phyloP scores from a whole-genome alignment of 2,329 filamentous ascomycete genomes.

The Neocucurbitaria cava region DNA sequence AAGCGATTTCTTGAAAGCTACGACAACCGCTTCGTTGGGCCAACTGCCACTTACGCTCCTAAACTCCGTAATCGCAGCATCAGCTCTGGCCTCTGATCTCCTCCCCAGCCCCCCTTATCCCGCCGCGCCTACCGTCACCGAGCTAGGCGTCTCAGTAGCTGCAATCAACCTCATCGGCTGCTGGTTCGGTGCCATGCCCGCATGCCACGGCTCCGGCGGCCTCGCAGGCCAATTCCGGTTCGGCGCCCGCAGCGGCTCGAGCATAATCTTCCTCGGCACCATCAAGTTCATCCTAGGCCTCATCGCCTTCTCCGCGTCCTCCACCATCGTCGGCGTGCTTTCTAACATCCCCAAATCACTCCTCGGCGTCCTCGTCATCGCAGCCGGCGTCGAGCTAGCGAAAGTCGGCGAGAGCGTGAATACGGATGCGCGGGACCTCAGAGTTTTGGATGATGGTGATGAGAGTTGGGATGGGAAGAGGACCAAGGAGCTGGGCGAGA shows the following conservation, averaged over 20 bases:
- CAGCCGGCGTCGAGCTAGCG: constrained; percentile 85
- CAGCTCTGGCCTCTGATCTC: constrained; percentile 78
- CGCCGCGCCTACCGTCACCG: constrained; percentile 71
- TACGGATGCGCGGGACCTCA: constrained; percentile 68
- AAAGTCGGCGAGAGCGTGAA: constrained; percentile 86
- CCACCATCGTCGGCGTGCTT: constrained; percentile 74
- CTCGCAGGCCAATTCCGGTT: constrained; percentile 91
- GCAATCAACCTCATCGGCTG: constrained; percentile 83
- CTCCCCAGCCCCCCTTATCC: constrained; percentile 68
- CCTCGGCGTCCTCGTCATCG: constrained; percentile 87
- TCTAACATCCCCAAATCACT: constrained; percentile 76
- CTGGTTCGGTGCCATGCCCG: constrained; percentile 95
- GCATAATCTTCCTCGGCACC: constrained; percentile 78
- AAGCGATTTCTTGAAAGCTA: constrained; percentile 60
- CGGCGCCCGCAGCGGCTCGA: constrained; percentile 85
- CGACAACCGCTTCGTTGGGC: constrained; percentile 74
- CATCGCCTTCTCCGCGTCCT: constrained; percentile 65
- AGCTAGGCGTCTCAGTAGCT: constrained; percentile 81
- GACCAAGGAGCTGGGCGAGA: constrained; percentile 65
- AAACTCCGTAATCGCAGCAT: constrained; percentile 90
- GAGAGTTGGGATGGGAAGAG: constrained; percentile 48
- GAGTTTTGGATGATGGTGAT: constrained; percentile 45
- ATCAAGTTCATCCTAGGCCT: constrained; percentile 80
- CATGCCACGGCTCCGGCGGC: constrained; percentile 91
- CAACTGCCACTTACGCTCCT: constrained; percentile 91